Percentiles rank a stretch among this genome's conserved stretches.
Conservation (phyloP, 129 eudicot genomes). For the Helianthus annuus region DNA sequence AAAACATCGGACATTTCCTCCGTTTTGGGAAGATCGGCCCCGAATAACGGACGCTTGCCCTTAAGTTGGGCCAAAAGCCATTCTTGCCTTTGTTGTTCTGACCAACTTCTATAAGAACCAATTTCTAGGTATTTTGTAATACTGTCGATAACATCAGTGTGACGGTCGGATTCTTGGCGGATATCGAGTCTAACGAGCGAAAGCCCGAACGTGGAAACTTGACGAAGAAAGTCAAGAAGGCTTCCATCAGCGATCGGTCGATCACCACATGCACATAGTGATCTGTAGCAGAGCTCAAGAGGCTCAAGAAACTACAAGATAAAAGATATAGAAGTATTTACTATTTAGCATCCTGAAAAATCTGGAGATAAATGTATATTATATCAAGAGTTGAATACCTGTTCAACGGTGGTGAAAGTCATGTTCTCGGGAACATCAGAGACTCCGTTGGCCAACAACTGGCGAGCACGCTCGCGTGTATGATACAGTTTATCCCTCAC, state of each 20-base stretch:
- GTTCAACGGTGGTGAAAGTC: conserved; percentile 57
- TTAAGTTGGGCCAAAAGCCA: conserved; percentile 78
- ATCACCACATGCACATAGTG: conserved; percentile 80
- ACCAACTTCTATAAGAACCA: conserved; percentile 75
- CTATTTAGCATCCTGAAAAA: conserved; percentile 3
- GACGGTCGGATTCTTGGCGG: conserved; percentile 77
- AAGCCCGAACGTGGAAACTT: conserved; percentile 84
- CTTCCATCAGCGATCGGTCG: conserved; percentile 81
- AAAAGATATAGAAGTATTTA: not conserved
- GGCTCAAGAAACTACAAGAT: conserved; percentile 67
- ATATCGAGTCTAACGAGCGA: conserved; percentile 77
- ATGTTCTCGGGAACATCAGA: conserved; percentile 60
- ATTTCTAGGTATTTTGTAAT: conserved; percentile 66
- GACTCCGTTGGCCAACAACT: conserved; percentile 49
- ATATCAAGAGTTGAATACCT: conserved; percentile 38
- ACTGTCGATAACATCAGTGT: conserved; percentile 73
- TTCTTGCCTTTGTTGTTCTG: conserved; percentile 66
- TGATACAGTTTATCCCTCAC: conserved; percentile 85
- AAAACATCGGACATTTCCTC: conserved; percentile 73
- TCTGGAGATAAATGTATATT: too few species aligned
- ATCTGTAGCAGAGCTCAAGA: conserved; percentile 77
- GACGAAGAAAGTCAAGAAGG: conserved; percentile 84
- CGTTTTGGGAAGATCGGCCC: conserved; percentile 70
- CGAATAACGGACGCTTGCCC: conserved; percentile 59
- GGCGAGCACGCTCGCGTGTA: conserved; percentile 79